Percentiles rank a stretch among this genome's conserved stretches.
Evolutionary conservation across 2,329 filamentous ascomycete species (phyloP).

Genomic region (Penicillium sp.): DNA sequence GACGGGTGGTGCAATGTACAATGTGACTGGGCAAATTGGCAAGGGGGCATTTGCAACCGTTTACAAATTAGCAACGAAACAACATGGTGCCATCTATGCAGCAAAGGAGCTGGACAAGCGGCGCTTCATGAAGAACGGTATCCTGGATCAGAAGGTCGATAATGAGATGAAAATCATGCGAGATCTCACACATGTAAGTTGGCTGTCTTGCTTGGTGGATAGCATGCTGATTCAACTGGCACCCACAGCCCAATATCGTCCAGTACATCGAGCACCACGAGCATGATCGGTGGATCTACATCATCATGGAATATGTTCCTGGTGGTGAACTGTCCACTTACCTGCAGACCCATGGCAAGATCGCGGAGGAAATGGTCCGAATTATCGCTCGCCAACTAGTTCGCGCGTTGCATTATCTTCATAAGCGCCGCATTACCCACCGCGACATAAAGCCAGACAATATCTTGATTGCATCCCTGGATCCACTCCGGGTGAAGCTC

Average conservation of each 20-base stretch:
- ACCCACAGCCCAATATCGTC: conserved; percentile 70
- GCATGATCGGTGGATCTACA: conserved; percentile 73
- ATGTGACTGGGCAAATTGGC: conserved; percentile 72
- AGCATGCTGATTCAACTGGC: conserved; percentile 8
- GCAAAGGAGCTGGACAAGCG: conserved; percentile 94
- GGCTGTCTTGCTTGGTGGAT: background rate
- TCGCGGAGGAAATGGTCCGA: conserved; percentile 65
- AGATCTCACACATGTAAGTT: conserved; percentile 68
- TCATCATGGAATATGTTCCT: conserved; percentile 92
- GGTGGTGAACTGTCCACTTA: conserved; percentile 76
- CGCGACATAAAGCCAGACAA: conserved; percentile 99
- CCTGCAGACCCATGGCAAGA: conserved; percentile 54
- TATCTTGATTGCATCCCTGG: conserved; percentile 69
- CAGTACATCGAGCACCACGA: conserved; percentile 86
- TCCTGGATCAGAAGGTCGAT: conserved; percentile 84
- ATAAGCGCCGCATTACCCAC: conserved; percentile 84
- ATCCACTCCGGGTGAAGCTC: conserved; percentile 77
- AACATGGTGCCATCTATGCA: conserved; percentile 74
- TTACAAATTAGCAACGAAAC: conserved; percentile 81
- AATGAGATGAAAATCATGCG: conserved; percentile 98
- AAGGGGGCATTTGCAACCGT: conserved; percentile 94
- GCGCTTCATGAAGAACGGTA: conserved; percentile 85
- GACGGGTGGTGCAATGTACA: conserved; percentile 80
- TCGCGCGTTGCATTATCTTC: conserved; percentile 77
- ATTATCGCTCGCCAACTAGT: conserved; percentile 64